Evolutionary conservation across 2,329 filamentous ascomycete genomes (phyloP).

Genomic region (Stemphylium vesicarium): DNA sequence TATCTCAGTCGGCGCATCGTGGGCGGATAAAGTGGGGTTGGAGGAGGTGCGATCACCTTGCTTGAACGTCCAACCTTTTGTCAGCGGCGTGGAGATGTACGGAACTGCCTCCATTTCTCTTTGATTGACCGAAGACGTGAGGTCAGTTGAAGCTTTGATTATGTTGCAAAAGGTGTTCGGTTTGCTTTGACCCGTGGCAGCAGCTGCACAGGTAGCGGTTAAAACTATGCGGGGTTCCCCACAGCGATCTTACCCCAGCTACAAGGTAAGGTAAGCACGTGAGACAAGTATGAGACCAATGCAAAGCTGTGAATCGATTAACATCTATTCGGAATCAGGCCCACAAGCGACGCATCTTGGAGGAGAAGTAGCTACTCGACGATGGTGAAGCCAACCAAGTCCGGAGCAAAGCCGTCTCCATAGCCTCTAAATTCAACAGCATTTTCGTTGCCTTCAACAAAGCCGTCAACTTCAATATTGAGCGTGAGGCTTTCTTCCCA

Average conservation of each 20-base stretch:
- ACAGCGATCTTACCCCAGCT: not conserved
- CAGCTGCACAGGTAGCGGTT: not conserved
- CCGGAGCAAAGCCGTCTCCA: constrained; percentile 28
- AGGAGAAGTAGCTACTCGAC: constrained; percentile 12
- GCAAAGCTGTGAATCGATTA: not conserved
- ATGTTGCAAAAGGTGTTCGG: not conserved
- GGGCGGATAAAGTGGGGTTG: constrained; percentile 50
- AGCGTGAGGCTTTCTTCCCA: constrained; percentile 45
- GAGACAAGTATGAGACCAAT: too few species aligned
- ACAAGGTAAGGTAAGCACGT: not conserved
- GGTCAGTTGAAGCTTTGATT: not conserved
- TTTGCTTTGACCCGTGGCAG: not conserved
- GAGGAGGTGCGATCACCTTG: constrained; percentile 50
- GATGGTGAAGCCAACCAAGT: constrained; percentile 41
- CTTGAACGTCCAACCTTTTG: constrained; percentile 53
- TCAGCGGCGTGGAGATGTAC: constrained; percentile 11
- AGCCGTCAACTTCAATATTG: constrained; percentile 36
- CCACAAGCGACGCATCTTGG: too few species aligned
- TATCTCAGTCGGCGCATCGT: constrained; percentile 54
- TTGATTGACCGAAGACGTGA: not conserved
- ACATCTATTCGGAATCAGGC: not conserved
- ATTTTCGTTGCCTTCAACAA: constrained; percentile 31
- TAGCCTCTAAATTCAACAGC: constrained; percentile 27
- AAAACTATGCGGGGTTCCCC: constrained; percentile 2
- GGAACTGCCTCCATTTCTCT: not conserved